Evolutionary conservation across 192 early-diverging fungal species (phyloP).

Genomic region (Umbelopsis isabellina): DNA sequence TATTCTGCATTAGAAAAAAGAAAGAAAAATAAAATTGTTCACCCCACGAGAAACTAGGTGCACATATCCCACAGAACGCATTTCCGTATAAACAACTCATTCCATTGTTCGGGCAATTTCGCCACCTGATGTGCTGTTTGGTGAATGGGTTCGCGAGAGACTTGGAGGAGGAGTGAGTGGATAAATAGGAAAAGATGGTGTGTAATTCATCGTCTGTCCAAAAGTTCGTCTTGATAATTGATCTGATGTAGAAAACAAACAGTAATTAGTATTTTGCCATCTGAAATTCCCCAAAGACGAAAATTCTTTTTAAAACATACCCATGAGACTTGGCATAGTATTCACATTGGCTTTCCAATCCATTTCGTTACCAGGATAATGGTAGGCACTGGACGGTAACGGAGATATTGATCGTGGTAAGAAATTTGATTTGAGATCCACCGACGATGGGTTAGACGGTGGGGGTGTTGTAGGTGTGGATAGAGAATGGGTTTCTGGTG

Average conservation of each 20-base stretch:
- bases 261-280: not conserved
- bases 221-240: conserved; percentile 45
- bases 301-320: conserved; percentile 6
- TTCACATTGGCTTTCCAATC: conserved; percentile 28
- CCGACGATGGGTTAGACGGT: conserved; percentile 26
- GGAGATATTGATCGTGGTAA: conserved; percentile 18
- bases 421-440: conserved; percentile 11
- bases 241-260: conserved; percentile 21
- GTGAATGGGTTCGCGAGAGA: conserved; percentile 27
- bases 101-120: conserved; percentile 10
- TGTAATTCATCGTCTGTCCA: conserved; percentile 33
- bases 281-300: not conserved
- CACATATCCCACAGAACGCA: not conserved
- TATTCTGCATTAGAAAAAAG: conserved; percentile 18
- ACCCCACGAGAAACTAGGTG: conserved; percentile 1
- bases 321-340: conserved; percentile 42
- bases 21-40: not conserved
- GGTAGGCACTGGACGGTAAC: not conserved
- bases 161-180: conserved; percentile 39
- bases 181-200: conserved; percentile 40
- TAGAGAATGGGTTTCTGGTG: not conserved
- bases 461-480: conserved; percentile 14
- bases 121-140: conserved; percentile 9
- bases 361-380: conserved; percentile 3
- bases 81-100: not conserved